phyloP scores from a whole-genome alignment of 1,284 basidiomycete species.

The Dichomitus squalens region DNA sequence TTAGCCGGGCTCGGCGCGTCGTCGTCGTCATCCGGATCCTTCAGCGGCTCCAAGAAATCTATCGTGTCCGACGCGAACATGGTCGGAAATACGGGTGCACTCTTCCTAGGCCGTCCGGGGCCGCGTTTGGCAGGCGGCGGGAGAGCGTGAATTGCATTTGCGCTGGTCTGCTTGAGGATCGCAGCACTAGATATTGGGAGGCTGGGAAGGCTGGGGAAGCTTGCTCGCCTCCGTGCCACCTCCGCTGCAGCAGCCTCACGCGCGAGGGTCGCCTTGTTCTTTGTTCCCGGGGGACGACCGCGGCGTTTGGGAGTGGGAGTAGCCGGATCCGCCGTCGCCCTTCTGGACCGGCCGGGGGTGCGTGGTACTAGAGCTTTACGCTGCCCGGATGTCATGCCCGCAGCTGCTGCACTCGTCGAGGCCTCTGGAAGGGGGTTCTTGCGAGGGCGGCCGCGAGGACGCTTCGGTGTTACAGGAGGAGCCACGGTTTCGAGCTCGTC shows the following conservation, averaged over 20 bases:
- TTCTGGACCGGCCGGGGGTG: neutral
- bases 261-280: conserved; percentile 16
- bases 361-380: neutral
- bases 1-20: neutral
- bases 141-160: neutral
- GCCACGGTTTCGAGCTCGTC: neutral
- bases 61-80: conserved; percentile 1
- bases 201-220: neutral
- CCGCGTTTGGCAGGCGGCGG: conserved; percentile 12
- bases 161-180: neutral
- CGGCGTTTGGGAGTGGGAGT: conserved; percentile 4
- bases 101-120: conserved; percentile 17
- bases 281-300: conserved; percentile 17
- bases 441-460: conserved; percentile 9
- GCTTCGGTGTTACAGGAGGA: neutral
- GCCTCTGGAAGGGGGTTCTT: conserved; percentile 9
- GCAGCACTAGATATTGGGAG: neutral
- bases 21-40: conserved; percentile 9
- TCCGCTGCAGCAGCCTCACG: conserved; percentile 11
- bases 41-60: conserved; percentile 18
- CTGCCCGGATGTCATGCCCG: too few relatives aligned
- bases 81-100: conserved; percentile 7
- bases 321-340: neutral
- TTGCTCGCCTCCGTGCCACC: neutral
- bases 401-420: neutral